A percentile compares a stretch with the other conserved stretches of the same genome.
Conservation (phyloP, 768 basidiomycete species). For the Lentinus brumalis region DNA sequence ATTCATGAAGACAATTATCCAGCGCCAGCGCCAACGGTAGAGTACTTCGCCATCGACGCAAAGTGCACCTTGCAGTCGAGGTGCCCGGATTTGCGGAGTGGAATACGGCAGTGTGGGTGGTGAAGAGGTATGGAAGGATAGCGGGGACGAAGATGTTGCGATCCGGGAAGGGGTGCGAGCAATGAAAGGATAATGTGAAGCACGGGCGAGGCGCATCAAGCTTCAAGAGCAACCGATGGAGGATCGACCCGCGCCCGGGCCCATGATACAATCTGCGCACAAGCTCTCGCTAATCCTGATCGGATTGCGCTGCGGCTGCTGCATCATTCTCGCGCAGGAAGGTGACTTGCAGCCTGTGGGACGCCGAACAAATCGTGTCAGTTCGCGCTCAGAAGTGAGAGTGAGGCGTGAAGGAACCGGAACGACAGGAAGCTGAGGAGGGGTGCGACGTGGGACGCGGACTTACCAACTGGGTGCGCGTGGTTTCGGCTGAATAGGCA, state of each 20-base stretch:
- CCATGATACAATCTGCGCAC: constrained; percentile 40
- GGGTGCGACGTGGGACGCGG: not conserved
- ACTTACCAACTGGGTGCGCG: constrained; percentile 53
- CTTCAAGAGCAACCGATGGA: constrained; percentile 23
- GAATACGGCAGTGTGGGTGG: not conserved
- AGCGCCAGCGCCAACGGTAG: constrained; percentile 22
- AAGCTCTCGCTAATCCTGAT: constrained; percentile 65
- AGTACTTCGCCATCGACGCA: constrained; percentile 14
- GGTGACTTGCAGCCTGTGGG: constrained; percentile 49
- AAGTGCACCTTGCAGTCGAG: constrained; percentile 7
- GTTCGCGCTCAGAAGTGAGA: not conserved
- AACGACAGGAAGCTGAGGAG: not conserved
- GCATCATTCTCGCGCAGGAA: constrained; percentile 66
- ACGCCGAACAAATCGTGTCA: not conserved
- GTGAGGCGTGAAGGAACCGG: not conserved
- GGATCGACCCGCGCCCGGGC: constrained; percentile 26
- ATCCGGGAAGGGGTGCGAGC: not conserved
- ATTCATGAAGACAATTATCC: constrained; percentile 7
- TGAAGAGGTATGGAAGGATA: not conserved
- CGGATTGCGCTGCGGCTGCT: constrained; percentile 65
- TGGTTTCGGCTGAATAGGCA: constrained; percentile 77
- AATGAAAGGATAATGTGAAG: not conserved
- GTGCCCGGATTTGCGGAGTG: not conserved
- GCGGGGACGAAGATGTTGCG: not conserved
- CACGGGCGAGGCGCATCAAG: constrained; percentile 5